Percentiles rank a stretch among this genome's conserved stretches.
Evolutionary conservation across 2,329 filamentous ascomycete genomes (phyloP).

Genomic region (Phialophora macrospora): DNA sequence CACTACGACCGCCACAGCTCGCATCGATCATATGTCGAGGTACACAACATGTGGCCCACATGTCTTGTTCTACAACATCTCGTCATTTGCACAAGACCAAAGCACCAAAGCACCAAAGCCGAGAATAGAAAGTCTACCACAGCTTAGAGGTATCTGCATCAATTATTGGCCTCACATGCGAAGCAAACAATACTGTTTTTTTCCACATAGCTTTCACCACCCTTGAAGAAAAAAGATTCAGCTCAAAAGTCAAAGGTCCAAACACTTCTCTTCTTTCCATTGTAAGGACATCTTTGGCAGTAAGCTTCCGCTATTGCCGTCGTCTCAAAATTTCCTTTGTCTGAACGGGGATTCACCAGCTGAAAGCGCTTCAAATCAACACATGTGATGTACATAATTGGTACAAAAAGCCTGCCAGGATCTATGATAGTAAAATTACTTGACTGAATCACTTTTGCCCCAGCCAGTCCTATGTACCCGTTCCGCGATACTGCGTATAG

Average conservation of each 20-base stretch:
- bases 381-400: not conserved
- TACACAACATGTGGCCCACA: slow-evolving; percentile 8
- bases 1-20: not conserved
- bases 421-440: not conserved
- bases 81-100: slow-evolving; percentile 11
- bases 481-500: not conserved
- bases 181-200: not conserved
- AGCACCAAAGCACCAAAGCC: slow-evolving; percentile 2
- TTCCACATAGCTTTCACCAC: not conserved
- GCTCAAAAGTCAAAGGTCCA: not conserved
- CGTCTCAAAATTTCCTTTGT: not conserved
- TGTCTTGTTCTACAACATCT: slow-evolving; percentile 8
- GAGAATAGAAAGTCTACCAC: slow-evolving; percentile 15
- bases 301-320: not conserved
- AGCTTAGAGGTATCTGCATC: not conserved
- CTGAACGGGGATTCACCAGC: not conserved
- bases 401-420: not conserved
- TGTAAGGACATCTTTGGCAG: not conserved
- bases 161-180: not conserved
- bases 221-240: not conserved
- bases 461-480: not conserved
- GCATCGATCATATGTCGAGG: slow-evolving; percentile 1
- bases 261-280: not conserved
- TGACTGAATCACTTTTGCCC: not conserved
- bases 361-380: not conserved